Evolutionary conservation across 2,329 filamentous ascomycete species (phyloP).

Genomic region (Claviceps maximensis): DNA sequence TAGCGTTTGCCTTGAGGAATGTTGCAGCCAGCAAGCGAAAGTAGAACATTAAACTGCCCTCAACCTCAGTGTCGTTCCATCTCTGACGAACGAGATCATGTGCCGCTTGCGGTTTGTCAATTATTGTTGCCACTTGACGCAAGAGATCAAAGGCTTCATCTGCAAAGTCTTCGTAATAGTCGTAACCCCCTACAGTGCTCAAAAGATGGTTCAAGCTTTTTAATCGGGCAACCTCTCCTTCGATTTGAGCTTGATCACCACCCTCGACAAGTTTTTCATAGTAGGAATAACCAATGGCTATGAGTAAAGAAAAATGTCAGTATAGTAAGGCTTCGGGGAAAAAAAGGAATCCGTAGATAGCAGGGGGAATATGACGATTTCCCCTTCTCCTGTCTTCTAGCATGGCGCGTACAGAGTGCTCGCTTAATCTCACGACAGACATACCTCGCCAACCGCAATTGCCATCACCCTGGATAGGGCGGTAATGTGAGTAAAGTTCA

Average conservation of each 20-base stretch:
- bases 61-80: conserved; percentile 60
- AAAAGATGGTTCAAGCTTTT: conserved; percentile 59
- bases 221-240: conserved; percentile 60
- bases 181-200: conserved; percentile 56
- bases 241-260: conserved; percentile 50
- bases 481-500: conserved; percentile 74
- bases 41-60: conserved; percentile 75
- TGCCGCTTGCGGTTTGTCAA: conserved; percentile 46
- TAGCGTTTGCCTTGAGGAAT: conserved; percentile 64
- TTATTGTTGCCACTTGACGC: conserved; percentile 43
- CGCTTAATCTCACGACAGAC: conserved; percentile 18
- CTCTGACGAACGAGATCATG: conserved; percentile 40
- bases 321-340: not conserved
- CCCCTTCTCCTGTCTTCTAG: not conserved
- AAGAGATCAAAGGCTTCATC: conserved; percentile 61
- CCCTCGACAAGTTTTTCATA: conserved; percentile 70
- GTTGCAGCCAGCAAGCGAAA: conserved; percentile 69
- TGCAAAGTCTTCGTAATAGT: conserved; percentile 66
- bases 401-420: not conserved
- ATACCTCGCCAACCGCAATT: conserved; percentile 97
- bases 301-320: not conserved
- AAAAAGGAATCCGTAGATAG: too few relatives aligned
- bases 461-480: conserved; percentile 79
- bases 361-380: not conserved
- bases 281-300: conserved; percentile 86